Evolutionary conservation across 163 green algal species (phyloP), one percentile per base, ranked within the genome.

Genomic region (Chlamydomonas reinhardtii): DNA sequence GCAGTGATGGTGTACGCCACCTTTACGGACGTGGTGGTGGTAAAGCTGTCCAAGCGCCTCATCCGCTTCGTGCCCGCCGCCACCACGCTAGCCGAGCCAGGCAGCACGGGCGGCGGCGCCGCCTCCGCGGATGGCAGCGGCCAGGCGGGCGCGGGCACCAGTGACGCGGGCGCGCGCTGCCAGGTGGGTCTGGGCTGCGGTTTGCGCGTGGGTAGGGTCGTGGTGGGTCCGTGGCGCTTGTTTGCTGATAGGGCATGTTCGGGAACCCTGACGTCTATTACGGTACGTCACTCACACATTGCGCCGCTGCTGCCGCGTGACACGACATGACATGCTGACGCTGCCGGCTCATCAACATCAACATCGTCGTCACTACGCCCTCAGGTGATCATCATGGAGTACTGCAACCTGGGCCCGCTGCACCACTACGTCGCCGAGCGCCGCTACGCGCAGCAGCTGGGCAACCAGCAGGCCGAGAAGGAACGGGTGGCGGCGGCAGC

Each of bases 361-460:
- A n/a, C n/a, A n/a, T n/a, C 12, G 12, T 14, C 48, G 6, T 14
- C 48, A 9, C 11, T 14, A 9, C 48, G 6, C 48, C 48, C 6
- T 17, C 87, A 91, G 76, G 87, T 91, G 25, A 92, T 95, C 27
- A 83, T 95, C n/a, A 95, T 95, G 92, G 92, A 95, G 85, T 95
- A 89, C 74, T 95, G 92, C 73, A 90, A 94, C 69, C 65, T 82
- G 69, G 91, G 92, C 0, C 88, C 88, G 20, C 76, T 95, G 73
- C 76, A 89, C 82, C 87, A 91, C 31, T 91, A 86, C 71, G 62
- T 91, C 29, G 87, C 87, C 2, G 87, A 91, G 61, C 66, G 76
- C 34, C 75, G 82, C 27, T 84, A 88, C 68, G 74, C 80, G 29
- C 73, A 79, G 56, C 73, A 92, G 71, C 56, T 83, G 5, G 31